A percentile compares a stretch with the other conserved stretches of the same genome.
phyloP scores from a whole-genome alignment of 495 filamentous ascomycete species.

The Aspergillus indologenus region DNA sequence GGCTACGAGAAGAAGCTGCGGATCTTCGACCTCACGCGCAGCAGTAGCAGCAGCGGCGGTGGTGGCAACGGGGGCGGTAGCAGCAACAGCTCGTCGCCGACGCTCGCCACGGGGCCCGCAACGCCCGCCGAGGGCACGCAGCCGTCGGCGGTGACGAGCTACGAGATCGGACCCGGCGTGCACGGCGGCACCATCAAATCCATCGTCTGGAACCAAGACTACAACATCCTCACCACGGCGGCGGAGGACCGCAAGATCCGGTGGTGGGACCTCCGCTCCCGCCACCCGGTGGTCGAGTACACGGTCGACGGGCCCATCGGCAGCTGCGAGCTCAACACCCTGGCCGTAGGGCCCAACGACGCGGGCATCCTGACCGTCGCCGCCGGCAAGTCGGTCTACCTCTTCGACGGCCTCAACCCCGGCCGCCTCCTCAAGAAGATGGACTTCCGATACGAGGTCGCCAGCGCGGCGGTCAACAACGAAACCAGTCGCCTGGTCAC shows the following conservation, averaged over 20 bases:
- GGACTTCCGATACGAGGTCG: slow-evolving; percentile 76
- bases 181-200: slow-evolving; percentile 89
- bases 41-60: slow-evolving; percentile 13
- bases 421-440: slow-evolving; percentile 72
- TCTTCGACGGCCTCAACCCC: slow-evolving; percentile 76
- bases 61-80: slow-evolving; percentile 32
- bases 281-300: slow-evolving; percentile 66
- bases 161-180: slow-evolving; percentile 80
- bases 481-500: slow-evolving; percentile 79
- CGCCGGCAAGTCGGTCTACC: slow-evolving; percentile 87
- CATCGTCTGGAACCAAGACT: slow-evolving; percentile 86
- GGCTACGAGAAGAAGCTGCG: slow-evolving; percentile 95
- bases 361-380: slow-evolving; percentile 50
- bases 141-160: slow-evolving; percentile 51
- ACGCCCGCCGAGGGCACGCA: neutral
- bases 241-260: slow-evolving; percentile 86
- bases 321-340: slow-evolving; percentile 78
- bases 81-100: slow-evolving; percentile 44
- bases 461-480: slow-evolving; percentile 82
- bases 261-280: slow-evolving; percentile 87
- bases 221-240: slow-evolving; percentile 82
- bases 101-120: slow-evolving; percentile 19
- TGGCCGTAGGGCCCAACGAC: slow-evolving; percentile 40
- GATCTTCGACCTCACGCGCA: slow-evolving; percentile 76
- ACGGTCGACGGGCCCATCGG: slow-evolving; percentile 78